These are phyloP conservation scores for Cichorium intybus DNA, from an alignment of 140 eudicot genomes.

Conservation along the genomic window DNA sequence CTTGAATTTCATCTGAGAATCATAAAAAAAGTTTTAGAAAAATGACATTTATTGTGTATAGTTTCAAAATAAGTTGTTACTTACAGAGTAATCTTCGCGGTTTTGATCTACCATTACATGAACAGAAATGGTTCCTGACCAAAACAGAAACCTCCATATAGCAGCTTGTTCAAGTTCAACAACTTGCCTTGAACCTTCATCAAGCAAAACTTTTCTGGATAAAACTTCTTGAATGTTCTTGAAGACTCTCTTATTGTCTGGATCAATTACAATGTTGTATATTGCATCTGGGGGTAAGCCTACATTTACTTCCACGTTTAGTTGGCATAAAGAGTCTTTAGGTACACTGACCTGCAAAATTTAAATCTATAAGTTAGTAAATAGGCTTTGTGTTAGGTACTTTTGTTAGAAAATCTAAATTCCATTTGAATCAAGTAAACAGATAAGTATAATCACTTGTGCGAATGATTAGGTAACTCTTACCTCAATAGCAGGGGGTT, in stretches of 20 bases:
- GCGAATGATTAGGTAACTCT: background rate
- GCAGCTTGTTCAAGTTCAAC: conserved; percentile 98
- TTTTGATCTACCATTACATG: conserved; percentile 95
- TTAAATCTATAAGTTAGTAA: conserved; percentile 3
- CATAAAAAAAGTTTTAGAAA: too few relatives aligned
- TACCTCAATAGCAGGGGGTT: conserved; percentile 72
- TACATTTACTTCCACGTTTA: conserved; percentile 60
- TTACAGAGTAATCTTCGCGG: conserved; percentile 83
- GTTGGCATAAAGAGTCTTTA: conserved; percentile 88
- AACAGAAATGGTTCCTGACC: conserved; percentile 93
- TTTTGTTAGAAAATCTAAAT: background rate
- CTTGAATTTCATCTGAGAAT: conserved; percentile 77
- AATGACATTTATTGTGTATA: too few relatives aligned
- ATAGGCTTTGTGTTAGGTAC: background rate
- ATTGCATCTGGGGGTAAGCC: conserved; percentile 97
- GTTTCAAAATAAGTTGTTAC: conserved; percentile 12
- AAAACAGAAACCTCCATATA: conserved; percentile 92
- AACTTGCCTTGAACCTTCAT: conserved; percentile 89
- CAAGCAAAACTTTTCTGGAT: conserved; percentile 74
- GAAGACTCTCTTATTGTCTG: conserved; percentile 87
- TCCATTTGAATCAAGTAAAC: conserved; percentile 4
- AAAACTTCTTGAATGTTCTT: conserved; percentile 92
- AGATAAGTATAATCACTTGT: background rate
- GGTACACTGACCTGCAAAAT: conserved; percentile 84
- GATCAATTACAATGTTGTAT: conserved; percentile 87